Evolutionary conservation across 1,284 basidiomycete genomes (phyloP).

Genomic region (Kalmanozyma brasiliensis): DNA sequence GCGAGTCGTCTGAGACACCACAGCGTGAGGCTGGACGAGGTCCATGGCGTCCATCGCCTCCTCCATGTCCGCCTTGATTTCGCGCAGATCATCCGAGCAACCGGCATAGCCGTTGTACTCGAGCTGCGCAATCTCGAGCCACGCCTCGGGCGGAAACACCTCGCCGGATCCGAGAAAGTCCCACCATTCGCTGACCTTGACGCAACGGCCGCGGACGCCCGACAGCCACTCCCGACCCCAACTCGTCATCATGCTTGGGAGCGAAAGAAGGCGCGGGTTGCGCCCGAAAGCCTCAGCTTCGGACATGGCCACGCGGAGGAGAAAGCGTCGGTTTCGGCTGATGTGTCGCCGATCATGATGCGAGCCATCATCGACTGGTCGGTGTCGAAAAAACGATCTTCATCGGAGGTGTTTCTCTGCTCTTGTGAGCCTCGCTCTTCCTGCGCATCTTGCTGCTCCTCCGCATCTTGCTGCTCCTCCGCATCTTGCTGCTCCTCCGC

Average conservation of each 20-base stretch:
- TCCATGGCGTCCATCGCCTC: conserved; percentile 1
- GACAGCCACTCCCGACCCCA: not conserved
- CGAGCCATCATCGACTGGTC: too few relatives aligned
- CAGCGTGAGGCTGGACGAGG: not conserved
- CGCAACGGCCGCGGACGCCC: not conserved
- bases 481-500: too few relatives aligned
- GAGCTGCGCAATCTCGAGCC: conserved; percentile 1
- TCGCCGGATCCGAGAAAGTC: not conserved
- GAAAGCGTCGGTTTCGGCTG: too few relatives aligned
- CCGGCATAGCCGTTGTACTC: conserved; percentile 2
- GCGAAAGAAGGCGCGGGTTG: not conserved
- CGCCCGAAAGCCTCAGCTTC: not conserved
- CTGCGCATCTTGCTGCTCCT: too few relatives aligned
- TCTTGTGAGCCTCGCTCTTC: too few relatives aligned
- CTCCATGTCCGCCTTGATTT: not conserved
- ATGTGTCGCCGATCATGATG: too few relatives aligned
- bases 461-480: too few relatives aligned
- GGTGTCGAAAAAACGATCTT: too few relatives aligned
- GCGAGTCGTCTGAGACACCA: not conserved
- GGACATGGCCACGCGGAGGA: too few relatives aligned
- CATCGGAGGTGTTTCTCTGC: too few relatives aligned
- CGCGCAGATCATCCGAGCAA: not conserved
- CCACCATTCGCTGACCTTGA: not conserved
- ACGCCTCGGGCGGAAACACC: not conserved
- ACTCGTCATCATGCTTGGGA: not conserved